Evolutionary conservation across 371 early-diverging fungal species (phyloP).

Genomic region (Lichtheimia hyalospora): DNA sequence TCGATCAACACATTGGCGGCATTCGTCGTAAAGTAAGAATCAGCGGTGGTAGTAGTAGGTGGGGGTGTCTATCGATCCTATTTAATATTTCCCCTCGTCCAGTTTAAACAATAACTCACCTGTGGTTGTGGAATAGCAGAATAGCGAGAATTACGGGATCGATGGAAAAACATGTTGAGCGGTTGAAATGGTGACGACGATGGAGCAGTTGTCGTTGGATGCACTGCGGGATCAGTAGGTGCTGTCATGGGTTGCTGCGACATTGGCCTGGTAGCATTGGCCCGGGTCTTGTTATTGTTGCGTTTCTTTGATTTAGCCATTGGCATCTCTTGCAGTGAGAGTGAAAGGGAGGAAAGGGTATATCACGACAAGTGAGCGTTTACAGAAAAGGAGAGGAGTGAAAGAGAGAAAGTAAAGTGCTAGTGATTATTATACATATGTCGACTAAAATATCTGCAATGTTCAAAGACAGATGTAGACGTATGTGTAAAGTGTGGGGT

Average conservation of each 20-base stretch:
- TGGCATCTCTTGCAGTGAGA: neutral
- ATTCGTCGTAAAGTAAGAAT: neutral
- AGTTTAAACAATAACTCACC: slow-evolving; percentile 7
- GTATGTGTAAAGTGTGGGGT: too few relatives aligned
- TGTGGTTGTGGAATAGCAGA: slow-evolving; percentile 15
- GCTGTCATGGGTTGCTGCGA: neutral
- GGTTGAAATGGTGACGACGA: slow-evolving; percentile 14
- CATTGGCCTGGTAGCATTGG: neutral
- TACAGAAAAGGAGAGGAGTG: neutral
- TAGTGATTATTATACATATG: too few relatives aligned
- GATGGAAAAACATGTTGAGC: slow-evolving; percentile 16
- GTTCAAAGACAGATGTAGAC: too few relatives aligned
- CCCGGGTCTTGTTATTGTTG: slow-evolving; percentile 2
- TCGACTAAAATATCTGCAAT: too few relatives aligned
- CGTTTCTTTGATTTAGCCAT: slow-evolving; percentile 15
- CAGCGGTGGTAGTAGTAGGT: too few relatives aligned
- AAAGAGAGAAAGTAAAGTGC: neutral
- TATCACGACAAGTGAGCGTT: neutral
- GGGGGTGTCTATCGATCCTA: neutral
- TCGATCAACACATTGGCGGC: slow-evolving; percentile 16
- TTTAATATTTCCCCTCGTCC: neutral
- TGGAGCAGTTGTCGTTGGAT: neutral
- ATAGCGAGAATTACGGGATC: slow-evolving; percentile 14
- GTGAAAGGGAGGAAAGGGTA: slow-evolving; percentile 3
- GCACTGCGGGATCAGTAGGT: neutral